These are phyloP conservation scores for Theobroma cacao DNA, from an alignment of 345 rosid genomes.

Conservation along the genomic window DNA sequence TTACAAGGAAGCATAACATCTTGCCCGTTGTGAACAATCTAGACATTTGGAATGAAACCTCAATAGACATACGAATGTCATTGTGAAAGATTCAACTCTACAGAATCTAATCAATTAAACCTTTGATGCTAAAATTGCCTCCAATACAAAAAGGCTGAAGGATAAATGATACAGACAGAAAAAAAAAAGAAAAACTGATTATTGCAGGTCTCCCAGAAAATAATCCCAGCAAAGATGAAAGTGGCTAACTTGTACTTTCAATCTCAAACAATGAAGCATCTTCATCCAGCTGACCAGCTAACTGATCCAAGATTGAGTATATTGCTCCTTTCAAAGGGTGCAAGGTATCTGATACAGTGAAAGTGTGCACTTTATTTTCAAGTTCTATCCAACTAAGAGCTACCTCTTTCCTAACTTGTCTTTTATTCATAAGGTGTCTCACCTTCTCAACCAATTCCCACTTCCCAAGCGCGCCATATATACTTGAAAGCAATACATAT, in stretches of 20 bases:
- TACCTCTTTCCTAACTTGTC: slow-evolving; percentile 46
- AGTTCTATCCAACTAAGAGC: slow-evolving; percentile 66
- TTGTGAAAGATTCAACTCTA: slow-evolving; percentile 16
- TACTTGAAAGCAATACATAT: slow-evolving; percentile 51
- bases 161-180: slow-evolving; percentile 14
- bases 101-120: slow-evolving; percentile 2
- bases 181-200: neutral
- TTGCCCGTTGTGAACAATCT: neutral
- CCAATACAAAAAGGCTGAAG: neutral
- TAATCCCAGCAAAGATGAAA: slow-evolving; percentile 6
- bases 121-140: neutral
- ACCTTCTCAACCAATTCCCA: slow-evolving; percentile 59
- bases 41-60: slow-evolving; percentile 14
- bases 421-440: slow-evolving; percentile 51
- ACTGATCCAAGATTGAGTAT: slow-evolving; percentile 39
- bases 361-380: slow-evolving; percentile 42
- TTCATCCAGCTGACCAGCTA: slow-evolving; percentile 43
- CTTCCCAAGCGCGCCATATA: slow-evolving; percentile 49
- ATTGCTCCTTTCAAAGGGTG: slow-evolving; percentile 52
- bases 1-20: neutral
- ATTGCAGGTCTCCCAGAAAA: neutral
- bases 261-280: slow-evolving; percentile 30
- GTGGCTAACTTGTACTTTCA: slow-evolving; percentile 21
- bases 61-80: neutral
- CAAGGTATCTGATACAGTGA: slow-evolving; percentile 43